Conservation (phyloP, 2,329 filamentous ascomycete genomes). For the Fusarium secorum region DNA sequence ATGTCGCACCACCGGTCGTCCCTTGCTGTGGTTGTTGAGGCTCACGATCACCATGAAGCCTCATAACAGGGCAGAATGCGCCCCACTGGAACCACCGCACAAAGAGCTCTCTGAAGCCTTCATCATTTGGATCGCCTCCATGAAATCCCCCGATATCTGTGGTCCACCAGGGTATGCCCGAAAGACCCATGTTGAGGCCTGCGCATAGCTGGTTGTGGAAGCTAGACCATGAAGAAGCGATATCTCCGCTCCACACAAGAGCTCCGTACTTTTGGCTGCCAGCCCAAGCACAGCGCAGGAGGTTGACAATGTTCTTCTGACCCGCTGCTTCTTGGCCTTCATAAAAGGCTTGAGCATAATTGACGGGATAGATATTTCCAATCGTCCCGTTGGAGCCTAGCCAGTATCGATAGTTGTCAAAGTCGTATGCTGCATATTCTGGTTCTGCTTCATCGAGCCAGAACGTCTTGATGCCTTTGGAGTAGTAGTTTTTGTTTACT, state of each 20-base stretch:
- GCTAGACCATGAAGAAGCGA: slow-evolving; percentile 68
- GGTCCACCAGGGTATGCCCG: slow-evolving; percentile 73
- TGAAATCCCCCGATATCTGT: slow-evolving; percentile 77
- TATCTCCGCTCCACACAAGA: slow-evolving; percentile 73
- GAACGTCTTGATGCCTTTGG: slow-evolving; percentile 68
- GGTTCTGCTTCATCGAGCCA: slow-evolving; percentile 77
- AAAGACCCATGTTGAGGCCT: slow-evolving; percentile 70
- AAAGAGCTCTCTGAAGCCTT: slow-evolving; percentile 67
- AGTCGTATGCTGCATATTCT: slow-evolving; percentile 71
- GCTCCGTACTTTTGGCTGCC: slow-evolving; percentile 69
- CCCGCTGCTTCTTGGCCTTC: slow-evolving; percentile 63
- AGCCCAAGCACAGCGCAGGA: slow-evolving; percentile 59
- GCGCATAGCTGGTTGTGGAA: slow-evolving; percentile 68
- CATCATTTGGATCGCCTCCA: slow-evolving; percentile 65
- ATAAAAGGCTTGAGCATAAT: slow-evolving; percentile 67
- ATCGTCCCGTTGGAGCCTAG: slow-evolving; percentile 49
- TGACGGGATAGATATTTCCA: slow-evolving; percentile 67
- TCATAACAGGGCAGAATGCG: slow-evolving; percentile 71
- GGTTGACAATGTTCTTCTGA: slow-evolving; percentile 65
- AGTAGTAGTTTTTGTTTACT: slow-evolving; percentile 66
- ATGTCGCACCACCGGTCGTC: slow-evolving; percentile 50
- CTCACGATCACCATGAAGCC: slow-evolving; percentile 71
- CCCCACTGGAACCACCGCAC: slow-evolving; percentile 76
- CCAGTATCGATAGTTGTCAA: slow-evolving; percentile 65
- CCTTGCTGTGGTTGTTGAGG: slow-evolving; percentile 54